A percentile compares a stretch with the other conserved stretches of the same genome.
These are phyloP conservation scores for Malassezia cuniculi DNA, from an alignment of 1,284 basidiomycete species.

Conservation along the genomic window DNA sequence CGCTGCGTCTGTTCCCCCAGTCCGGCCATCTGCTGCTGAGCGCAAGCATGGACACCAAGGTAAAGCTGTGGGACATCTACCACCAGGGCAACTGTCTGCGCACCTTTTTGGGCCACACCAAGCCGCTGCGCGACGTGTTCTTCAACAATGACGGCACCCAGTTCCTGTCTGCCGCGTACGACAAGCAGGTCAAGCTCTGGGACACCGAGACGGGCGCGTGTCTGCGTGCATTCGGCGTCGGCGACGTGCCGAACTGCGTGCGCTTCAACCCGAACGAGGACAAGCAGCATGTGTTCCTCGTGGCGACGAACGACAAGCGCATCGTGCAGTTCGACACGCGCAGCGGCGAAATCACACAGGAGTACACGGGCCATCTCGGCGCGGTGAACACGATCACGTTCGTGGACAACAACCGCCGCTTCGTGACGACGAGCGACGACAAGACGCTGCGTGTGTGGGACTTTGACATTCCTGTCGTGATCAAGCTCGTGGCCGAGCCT, in stretches of 20 bases:
- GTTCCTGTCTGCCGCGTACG: constrained; percentile 87
- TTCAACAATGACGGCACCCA: constrained; percentile 83
- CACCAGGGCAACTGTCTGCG: constrained; percentile 89
- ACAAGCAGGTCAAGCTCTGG: constrained; percentile 96
- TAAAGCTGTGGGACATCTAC: constrained; percentile 99
- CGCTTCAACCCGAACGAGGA: constrained; percentile 90
- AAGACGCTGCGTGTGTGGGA: constrained; percentile 96
- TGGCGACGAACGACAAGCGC: constrained; percentile 98
- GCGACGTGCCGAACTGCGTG: constrained; percentile 88
- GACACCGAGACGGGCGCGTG: constrained; percentile 96
- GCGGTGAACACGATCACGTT: constrained; percentile 98
- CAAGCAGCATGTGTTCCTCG: constrained; percentile 89
- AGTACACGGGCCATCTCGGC: constrained; percentile 96
- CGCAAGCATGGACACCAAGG: constrained; percentile 94
- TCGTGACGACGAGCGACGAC: constrained; percentile 96
- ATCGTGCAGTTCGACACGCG: constrained; percentile 97
- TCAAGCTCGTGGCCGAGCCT: constrained; percentile 98
- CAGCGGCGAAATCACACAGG: constrained; percentile 83
- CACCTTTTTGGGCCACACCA: constrained; percentile 91
- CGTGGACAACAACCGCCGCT: constrained; percentile 84
- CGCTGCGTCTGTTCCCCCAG: constrained; percentile 76
- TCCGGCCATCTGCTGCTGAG: constrained; percentile 85
- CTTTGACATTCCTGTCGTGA: constrained; percentile 84
- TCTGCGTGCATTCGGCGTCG: constrained; percentile 84
- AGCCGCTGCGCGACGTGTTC: constrained; percentile 86